phyloP scores from a whole-genome alignment of 2,329 filamentous ascomycete species.

The Ambrosiella beaveri region DNA sequence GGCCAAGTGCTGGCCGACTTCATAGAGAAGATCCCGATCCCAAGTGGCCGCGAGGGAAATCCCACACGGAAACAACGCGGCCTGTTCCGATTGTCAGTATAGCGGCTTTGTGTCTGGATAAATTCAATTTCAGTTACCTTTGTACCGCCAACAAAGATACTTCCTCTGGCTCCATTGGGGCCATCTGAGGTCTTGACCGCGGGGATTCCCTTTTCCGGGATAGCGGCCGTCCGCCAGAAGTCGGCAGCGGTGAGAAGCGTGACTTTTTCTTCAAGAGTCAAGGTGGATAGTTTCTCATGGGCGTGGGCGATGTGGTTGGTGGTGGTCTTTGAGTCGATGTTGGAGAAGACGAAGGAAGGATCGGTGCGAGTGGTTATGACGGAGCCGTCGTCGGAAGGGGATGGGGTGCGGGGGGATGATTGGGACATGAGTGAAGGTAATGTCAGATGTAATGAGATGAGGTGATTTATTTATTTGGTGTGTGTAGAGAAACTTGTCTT shows the following conservation, averaged over 20 bases:
- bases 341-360: not conserved
- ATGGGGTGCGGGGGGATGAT: not conserved
- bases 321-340: not conserved
- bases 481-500: too few relatives aligned
- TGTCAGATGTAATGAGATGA: too few relatives aligned
- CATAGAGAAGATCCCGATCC: conserved; percentile 51
- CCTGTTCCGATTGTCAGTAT: conserved; percentile 24
- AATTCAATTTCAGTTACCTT: conserved; percentile 25
- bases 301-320: not conserved
- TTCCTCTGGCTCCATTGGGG: conserved; percentile 52
- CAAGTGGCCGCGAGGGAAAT: conserved; percentile 65
- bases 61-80: conserved; percentile 63
- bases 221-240: conserved; percentile 52
- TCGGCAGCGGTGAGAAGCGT: conserved; percentile 44
- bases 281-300: conserved; percentile 7
- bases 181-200: conserved; percentile 51
- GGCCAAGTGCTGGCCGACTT: conserved; percentile 54
- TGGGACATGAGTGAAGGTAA: not conserved
- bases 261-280: conserved; percentile 44
- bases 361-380: not conserved
- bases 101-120: not conserved
- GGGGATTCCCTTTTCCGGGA: conserved; percentile 45
- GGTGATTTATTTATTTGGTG: too few relatives aligned
- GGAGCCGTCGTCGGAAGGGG: not conserved
- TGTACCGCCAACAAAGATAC: conserved; percentile 50